Evolutionary conservation across 2,329 filamentous ascomycete genomes (phyloP).

Genomic region (Rachicladosporium sp.): DNA sequence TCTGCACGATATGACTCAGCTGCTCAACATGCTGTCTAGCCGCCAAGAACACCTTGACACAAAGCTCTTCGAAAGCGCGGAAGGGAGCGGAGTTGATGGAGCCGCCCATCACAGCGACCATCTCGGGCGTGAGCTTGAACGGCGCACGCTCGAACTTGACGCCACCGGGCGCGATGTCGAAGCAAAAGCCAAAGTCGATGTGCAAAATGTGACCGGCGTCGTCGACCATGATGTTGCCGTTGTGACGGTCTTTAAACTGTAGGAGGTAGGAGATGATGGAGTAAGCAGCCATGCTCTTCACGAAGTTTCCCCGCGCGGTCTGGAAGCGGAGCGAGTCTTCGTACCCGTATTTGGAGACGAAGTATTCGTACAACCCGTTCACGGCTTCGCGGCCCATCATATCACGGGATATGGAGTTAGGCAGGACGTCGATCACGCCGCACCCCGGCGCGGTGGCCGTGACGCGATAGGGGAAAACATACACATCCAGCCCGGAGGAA

Average conservation of each 20-base stretch:
- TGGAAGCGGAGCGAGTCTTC: conserved; percentile 93
- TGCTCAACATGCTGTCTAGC: conserved; percentile 77
- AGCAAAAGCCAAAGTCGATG: conserved; percentile 99
- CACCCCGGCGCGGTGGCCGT: conserved; percentile 95
- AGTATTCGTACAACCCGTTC: conserved; percentile 97
- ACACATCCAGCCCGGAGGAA: conserved; percentile 86
- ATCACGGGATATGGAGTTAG: conserved; percentile 94
- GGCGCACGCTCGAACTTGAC: conserved; percentile 96
- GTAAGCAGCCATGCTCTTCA: conserved; percentile 98
- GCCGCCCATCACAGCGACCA: conserved; percentile 98
- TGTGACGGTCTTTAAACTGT: conserved; percentile 98
- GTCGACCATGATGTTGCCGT: conserved; percentile 99
- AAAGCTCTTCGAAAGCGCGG: conserved; percentile 91
- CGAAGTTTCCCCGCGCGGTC: conserved; percentile 88
- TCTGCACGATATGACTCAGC: conserved; percentile 73
- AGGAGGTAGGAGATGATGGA: conserved; percentile 91
- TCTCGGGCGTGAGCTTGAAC: conserved; percentile 94
- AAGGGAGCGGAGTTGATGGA: conserved; percentile 64
- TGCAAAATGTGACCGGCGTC: conserved; percentile 94
- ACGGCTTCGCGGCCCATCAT: conserved; percentile 98
- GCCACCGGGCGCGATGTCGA: conserved; percentile 93
- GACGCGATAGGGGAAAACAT: conserved; percentile 92
- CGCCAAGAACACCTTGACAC: conserved; percentile 88
- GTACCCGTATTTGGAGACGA: conserved; percentile 91
- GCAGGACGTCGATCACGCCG: conserved; percentile 93